Evolutionary conservation across 495 filamentous ascomycete species (phyloP), one percentile per base, ranked within the genome.

Genomic region (Neurospora sp.): DNA sequence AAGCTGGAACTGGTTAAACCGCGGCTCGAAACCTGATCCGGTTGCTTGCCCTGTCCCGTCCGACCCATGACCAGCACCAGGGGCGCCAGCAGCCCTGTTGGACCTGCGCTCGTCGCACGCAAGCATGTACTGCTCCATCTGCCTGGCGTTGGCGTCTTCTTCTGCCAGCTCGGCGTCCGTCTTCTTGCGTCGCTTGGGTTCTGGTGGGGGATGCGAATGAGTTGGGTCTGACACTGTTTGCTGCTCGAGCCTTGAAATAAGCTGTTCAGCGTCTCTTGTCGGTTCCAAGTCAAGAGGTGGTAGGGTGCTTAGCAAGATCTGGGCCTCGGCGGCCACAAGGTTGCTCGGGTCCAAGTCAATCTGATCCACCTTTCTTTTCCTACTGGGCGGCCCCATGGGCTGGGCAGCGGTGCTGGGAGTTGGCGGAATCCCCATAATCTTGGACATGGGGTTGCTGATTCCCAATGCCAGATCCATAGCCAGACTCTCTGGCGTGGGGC

Each of bases 161-260:
- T 94, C 94, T 39, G 92, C 95, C 81, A 98, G 87, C 77, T 99
- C 94, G 7, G 96, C 96, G 13, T 94, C 90, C 0, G 96, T 99
- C 73, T 95, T 88, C 86, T 99, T 98, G 73, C 96, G 88, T 34
- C 89, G 89, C 85, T 97, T 98, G 19, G 93, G 94, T 70, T 91
- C 86, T 2, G 96, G 95, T 39, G 92, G 90, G 39, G 89, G 85
- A 71, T 91, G 86, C 17, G 86, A 86, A 77, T 98, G 93, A 13
- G 92, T 88, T 2, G 94, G 91, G 82, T 94, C 90, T 69, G 88
- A 85, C 77, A 96, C 82, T 9, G 7, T 62, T 34, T 62, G 54
- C 40, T 86, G 84, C 69, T 93, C 87, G 7, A 98, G 84, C 13
- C 95, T 83, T 21, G 84, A 84, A 54, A 93, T 88, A 0, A 89